These are phyloP conservation scores for Aspergillus piperis DNA, from an alignment of 2,329 filamentous ascomycete genomes.

Conservation along the genomic window DNA sequence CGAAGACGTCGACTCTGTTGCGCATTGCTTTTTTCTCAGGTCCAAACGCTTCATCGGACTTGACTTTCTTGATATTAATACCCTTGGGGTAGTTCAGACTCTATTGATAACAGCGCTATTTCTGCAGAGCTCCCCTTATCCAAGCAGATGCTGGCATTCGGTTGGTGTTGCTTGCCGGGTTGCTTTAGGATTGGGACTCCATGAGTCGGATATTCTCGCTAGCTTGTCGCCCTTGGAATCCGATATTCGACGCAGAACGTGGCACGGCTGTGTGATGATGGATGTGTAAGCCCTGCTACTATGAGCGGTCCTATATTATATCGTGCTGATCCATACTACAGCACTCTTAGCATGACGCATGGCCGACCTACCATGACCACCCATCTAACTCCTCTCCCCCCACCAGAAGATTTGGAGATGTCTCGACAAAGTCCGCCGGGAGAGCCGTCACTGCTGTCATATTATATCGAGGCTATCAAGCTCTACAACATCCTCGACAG, in stretches of 20 bases:
- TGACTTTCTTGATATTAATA: constrained; percentile 40
- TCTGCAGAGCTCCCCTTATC: constrained; percentile 44
- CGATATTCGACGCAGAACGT: constrained; percentile 38
- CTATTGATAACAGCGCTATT: constrained; percentile 43
- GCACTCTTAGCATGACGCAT: constrained; percentile 40
- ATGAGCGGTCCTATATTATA: no score
- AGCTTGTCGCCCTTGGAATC: constrained; percentile 28
- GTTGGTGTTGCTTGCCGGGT: constrained; percentile 46
- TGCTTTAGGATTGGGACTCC: constrained; percentile 46
- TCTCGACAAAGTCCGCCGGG: constrained; percentile 7
- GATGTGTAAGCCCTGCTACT: constrained; percentile 32
- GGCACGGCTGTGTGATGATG: constrained; percentile 44
- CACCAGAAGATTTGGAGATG: constrained; percentile 15
- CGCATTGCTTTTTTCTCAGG: constrained; percentile 37
- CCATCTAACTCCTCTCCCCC: constrained; percentile 27
- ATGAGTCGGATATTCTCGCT: constrained; percentile 24
- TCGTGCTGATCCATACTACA: no score
- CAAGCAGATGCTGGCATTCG: constrained; percentile 46
- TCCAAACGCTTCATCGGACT: constrained; percentile 36
- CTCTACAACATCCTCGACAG: constrained; percentile 33
- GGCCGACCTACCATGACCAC: constrained; percentile 38
- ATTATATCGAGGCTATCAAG: constrained; percentile 30
- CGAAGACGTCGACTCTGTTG: constrained; percentile 29
- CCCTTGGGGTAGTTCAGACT: constrained; percentile 43
- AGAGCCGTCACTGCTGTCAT: constrained; percentile 25